A percentile compares a stretch with the other conserved stretches of the same genome.
phyloP scores from a whole-genome alignment of 2,329 filamentous ascomycete genomes.

The Fusarium piperis region DNA sequence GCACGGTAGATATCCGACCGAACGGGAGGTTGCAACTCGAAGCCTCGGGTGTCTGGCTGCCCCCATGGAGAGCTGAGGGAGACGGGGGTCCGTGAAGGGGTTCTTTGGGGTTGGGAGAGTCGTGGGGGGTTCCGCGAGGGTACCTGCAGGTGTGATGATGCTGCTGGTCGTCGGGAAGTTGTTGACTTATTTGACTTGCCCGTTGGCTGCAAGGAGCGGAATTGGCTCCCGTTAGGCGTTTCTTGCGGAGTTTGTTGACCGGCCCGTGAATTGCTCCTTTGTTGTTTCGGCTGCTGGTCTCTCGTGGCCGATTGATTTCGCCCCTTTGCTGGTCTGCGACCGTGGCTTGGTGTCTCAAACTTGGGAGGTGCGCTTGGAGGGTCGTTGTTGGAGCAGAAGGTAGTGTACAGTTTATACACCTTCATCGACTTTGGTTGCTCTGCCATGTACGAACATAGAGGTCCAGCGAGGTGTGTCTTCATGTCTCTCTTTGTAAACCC shows the following conservation, averaged over 20 bases:
- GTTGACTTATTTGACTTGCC: background rate
- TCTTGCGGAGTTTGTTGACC: background rate
- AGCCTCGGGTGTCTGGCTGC: background rate
- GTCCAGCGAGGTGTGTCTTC: conserved; percentile 21
- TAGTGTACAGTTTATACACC: conserved; percentile 29
- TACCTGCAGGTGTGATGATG: background rate
- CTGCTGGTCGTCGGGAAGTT: background rate
- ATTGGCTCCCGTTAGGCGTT: background rate
- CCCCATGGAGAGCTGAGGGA: background rate
- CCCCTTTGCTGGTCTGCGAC: background rate
- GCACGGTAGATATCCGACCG: background rate
- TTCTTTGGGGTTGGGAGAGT: background rate
- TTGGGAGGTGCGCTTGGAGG: conserved; percentile 15
- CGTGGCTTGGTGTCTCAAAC: background rate
- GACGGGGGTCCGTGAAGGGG: background rate
- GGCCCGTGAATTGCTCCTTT: background rate
- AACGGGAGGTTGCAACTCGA: background rate
- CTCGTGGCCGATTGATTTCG: background rate
- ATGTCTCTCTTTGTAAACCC: conserved; percentile 27
- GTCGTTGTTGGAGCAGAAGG: conserved; percentile 22
- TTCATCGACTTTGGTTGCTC: conserved; percentile 31
- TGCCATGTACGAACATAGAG: conserved; percentile 24
- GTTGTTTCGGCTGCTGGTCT: conserved; percentile 1
- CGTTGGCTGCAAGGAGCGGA: background rate
- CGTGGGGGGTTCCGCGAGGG: background rate